Percentiles rank a stretch among this genome's conserved stretches.
phyloP scores from a whole-genome alignment of 768 basidiomycete species.

The Mycena rosella region DNA sequence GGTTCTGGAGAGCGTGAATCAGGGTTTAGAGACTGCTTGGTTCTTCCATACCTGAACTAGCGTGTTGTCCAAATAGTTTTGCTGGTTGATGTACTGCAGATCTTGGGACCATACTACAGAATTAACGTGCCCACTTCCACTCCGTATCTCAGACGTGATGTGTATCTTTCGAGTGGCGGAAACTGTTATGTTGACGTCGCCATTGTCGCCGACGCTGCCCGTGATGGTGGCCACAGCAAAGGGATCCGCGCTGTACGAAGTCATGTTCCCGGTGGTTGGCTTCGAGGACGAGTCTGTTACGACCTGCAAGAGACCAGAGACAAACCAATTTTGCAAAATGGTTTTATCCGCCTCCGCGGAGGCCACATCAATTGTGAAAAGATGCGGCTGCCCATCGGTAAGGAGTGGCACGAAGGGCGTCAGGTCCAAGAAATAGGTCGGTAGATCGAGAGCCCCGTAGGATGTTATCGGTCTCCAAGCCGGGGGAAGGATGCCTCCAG shows the following conservation, averaged over 20 bases:
- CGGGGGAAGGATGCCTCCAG: constrained; percentile 78
- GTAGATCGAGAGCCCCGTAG: constrained; percentile 82
- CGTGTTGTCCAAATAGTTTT: constrained; percentile 67
- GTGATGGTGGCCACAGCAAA: constrained; percentile 66
- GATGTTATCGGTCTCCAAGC: constrained; percentile 79
- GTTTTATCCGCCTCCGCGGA: constrained; percentile 75
- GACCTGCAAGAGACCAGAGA: constrained; percentile 79
- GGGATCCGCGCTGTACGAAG: constrained; percentile 65
- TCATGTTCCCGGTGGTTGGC: constrained; percentile 79
- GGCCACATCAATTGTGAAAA: constrained; percentile 77
- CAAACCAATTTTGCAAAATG: constrained; percentile 84
- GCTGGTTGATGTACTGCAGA: constrained; percentile 70
- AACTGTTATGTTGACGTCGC: constrained; percentile 74
- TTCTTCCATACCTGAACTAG: constrained; percentile 50
- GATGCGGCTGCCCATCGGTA: constrained; percentile 77
- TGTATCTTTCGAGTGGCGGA: constrained; percentile 67
- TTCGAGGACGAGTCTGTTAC: constrained; percentile 70
- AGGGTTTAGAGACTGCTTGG: not conserved
- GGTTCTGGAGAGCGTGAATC: constrained; percentile 44
- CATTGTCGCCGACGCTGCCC: constrained; percentile 55
- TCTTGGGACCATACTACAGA: constrained; percentile 73
- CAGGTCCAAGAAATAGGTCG: constrained; percentile 82
- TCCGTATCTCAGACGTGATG: constrained; percentile 71
- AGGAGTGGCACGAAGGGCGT: constrained; percentile 83
- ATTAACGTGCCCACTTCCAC: constrained; percentile 70